Evolutionary conservation across 768 basidiomycete species (phyloP), one percentile per base, ranked within the genome.

Genomic region (Saitozyma sp.): DNA sequence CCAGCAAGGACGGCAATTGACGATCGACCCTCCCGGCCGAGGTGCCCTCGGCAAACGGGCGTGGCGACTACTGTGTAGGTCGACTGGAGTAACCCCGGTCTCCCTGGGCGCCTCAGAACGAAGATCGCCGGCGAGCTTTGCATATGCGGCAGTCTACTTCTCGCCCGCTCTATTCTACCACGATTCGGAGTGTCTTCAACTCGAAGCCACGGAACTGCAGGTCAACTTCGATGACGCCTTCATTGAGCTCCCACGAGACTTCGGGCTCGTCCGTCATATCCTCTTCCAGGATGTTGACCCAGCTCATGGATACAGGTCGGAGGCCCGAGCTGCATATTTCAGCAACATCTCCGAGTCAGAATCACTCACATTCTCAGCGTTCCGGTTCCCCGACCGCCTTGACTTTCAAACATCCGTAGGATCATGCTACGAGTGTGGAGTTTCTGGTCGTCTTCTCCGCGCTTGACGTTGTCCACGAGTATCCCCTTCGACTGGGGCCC

Each of bases 381-480:
- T 5, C 84, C 87, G 9, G 81, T 83, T 2, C 88, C 92, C 62
- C 91, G 89, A 0, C 94, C 95, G 13, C 95, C 95, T 62, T 86
- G 89, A 0, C 90, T 89, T 77, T 98, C 95, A 79, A 93, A 96
- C 9, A 96, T 69, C 8, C 94, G 84, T 49, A 94, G 80, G 7
- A 97, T 80, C 52, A 97, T 80, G 0, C 87, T 88, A 55, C 84
- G 84, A 4, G 29, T 57, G 45, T 42, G 42, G 5, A 7, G 19
- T 9, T 59, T 19, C 82, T 80, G 62, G 69, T 94, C 91, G 57
- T 89, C 84, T 67, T 95, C 92, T 7, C 90, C 92, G 20, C 93
- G 88, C 77, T 98, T 98, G 78, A 96, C 81, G 14, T 93, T 97
- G 77, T 96, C 94, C 2, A 96, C 82, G 79, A 94, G 82, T 20